Evolutionary conservation across 2,329 filamentous ascomycete species (phyloP).

Genomic region (Venturia aucupariae): DNA sequence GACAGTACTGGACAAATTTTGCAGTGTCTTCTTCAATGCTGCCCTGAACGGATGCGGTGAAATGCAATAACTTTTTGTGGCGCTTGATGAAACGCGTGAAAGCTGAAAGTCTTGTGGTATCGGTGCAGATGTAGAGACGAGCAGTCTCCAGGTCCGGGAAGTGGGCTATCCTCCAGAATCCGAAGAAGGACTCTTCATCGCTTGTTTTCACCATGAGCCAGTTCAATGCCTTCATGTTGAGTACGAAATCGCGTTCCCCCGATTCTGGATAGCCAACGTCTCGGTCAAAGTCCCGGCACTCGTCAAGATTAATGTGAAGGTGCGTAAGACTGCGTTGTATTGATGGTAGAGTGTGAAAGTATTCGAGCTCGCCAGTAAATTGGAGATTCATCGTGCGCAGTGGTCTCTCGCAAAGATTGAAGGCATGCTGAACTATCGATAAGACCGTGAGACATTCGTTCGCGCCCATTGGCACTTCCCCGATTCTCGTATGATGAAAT

Average conservation of each 20-base stretch:
- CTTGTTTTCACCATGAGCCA: neutral
- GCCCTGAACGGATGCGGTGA: neutral
- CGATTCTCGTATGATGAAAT: neutral
- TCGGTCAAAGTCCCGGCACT: neutral
- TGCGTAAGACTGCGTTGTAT: neutral
- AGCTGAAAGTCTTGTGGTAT: neutral
- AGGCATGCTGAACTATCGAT: neutral
- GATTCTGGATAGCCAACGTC: neutral
- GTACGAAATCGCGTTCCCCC: neutral
- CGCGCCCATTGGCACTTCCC: neutral
- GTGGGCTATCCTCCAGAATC: neutral
- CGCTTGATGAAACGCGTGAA: neutral
- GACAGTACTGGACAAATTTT: neutral
- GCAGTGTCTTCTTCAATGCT: neutral
- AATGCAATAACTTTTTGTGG: neutral
- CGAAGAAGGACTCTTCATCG: neutral
- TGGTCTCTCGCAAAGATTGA: neutral
- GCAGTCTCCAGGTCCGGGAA: neutral
- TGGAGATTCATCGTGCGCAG: neutral
- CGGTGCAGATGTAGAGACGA: neutral
- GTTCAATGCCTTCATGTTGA: neutral
- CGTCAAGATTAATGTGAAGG: neutral
- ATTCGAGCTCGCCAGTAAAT: neutral
- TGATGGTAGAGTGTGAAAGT: neutral
- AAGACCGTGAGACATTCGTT: neutral